These are phyloP conservation scores for Fennellomyces sp. DNA, from an alignment of 371 early-diverging fungal genomes.

Conservation along the genomic window DNA sequence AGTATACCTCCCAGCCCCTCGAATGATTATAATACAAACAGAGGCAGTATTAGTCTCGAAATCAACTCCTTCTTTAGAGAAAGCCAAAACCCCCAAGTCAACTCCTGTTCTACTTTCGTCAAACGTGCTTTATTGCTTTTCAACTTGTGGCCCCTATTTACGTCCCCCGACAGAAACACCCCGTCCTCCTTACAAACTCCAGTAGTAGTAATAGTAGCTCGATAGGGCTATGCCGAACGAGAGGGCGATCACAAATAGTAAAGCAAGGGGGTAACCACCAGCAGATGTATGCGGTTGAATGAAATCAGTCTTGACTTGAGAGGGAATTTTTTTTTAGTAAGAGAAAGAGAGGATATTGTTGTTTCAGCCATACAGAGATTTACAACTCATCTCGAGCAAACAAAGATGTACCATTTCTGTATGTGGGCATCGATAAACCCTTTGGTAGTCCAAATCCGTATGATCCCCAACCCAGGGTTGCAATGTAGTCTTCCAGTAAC, in stretches of 20 bases:
- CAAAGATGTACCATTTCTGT: constrained; percentile 2
- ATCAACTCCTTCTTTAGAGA: too few species aligned
- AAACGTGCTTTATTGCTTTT: constrained; percentile 3
- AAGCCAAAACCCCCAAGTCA: too few species aligned
- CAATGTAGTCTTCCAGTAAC: constrained; percentile 18
- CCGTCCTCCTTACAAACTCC: too few species aligned
- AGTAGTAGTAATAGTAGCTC: background rate
- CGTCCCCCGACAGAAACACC: too few species aligned
- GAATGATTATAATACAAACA: too few species aligned
- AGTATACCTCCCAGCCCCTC: too few species aligned
- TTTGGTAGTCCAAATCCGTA: constrained; percentile 25
- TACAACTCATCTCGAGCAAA: background rate
- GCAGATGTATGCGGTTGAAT: too few species aligned
- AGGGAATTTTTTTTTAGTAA: background rate
- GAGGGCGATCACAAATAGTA: background rate
- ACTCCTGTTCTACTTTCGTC: background rate
- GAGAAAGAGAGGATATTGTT: background rate
- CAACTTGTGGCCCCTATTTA: too few species aligned
- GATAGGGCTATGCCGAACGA: background rate
- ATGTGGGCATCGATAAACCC: constrained; percentile 8
- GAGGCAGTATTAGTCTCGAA: too few species aligned
- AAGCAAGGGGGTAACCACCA: background rate
- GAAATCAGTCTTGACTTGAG: background rate
- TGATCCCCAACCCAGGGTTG: constrained; percentile 24
- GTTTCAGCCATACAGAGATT: background rate